Percentiles rank a stretch among this genome's conserved stretches.
phyloP scores from a whole-genome alignment of 2,329 filamentous ascomycete genomes.

The Parafenestella ontariensis region DNA sequence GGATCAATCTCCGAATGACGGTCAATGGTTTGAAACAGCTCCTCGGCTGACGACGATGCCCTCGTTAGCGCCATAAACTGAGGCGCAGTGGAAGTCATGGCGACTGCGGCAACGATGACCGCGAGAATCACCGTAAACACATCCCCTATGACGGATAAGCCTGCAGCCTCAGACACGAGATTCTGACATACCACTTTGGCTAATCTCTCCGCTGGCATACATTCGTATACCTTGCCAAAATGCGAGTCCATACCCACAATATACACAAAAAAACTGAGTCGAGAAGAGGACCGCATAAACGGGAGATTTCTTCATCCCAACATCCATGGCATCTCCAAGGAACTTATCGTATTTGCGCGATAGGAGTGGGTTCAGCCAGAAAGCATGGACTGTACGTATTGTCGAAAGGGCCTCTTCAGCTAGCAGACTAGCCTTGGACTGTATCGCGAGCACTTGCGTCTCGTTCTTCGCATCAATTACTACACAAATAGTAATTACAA shows the following conservation, averaged over 20 bases:
- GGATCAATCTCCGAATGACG: constrained; percentile 79
- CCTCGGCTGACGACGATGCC: constrained; percentile 42
- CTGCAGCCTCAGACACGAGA: no score
- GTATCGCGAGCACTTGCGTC: constrained; percentile 48
- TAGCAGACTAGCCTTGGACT: constrained; percentile 54
- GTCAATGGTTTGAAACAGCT: constrained; percentile 68
- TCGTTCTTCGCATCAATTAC: constrained; percentile 48
- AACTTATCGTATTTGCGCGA: constrained; percentile 53
- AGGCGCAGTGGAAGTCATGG: constrained; percentile 85
- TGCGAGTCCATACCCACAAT: constrained; percentile 55
- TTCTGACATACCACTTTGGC: constrained; percentile 41
- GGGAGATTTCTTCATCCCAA: constrained; percentile 55
- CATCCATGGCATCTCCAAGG: constrained; percentile 52
- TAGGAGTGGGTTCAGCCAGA: constrained; percentile 56
- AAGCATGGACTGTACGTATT: constrained; percentile 57
- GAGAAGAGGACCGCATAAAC: constrained; percentile 54
- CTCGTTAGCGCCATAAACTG: constrained; percentile 76
- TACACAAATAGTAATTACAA: constrained; percentile 40
- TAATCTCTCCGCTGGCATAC: constrained; percentile 62
- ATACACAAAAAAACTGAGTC: constrained; percentile 52
- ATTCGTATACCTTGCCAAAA: constrained; percentile 63
- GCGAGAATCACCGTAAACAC: constrained; percentile 44
- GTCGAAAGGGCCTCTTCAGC: constrained; percentile 61
- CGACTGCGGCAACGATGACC: constrained; percentile 58
- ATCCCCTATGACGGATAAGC: constrained; percentile 3